Percentiles rank a stretch among this genome's conserved stretches.
Conservation (phyloP, 768 basidiomycete species). For the Psilocybe cubensis region DNA sequence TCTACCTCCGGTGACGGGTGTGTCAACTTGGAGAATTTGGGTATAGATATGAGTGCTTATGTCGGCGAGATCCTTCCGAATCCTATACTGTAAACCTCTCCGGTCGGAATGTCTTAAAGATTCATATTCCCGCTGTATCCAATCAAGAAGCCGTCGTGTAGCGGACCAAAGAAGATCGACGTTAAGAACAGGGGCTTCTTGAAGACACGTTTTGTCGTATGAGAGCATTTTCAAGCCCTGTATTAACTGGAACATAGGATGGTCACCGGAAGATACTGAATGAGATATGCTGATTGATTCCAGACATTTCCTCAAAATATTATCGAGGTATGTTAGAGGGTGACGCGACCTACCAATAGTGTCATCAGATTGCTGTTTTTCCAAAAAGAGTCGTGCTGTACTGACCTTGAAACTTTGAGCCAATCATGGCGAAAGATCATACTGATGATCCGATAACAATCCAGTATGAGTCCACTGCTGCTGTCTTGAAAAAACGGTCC, state of each 20-base stretch:
- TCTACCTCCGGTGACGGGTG: background rate
- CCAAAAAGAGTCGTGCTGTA: background rate
- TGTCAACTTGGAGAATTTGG: slow-evolving; percentile 14
- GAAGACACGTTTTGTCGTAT: slow-evolving; percentile 6
- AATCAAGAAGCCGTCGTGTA: slow-evolving; percentile 14
- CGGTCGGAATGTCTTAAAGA: background rate
- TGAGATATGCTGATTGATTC: background rate
- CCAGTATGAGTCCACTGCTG: slow-evolving; percentile 1
- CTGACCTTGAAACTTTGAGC: slow-evolving; percentile 12
- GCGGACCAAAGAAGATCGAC: slow-evolving; percentile 16
- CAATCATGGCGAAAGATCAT: slow-evolving; percentile 13
- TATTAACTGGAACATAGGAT: slow-evolving; percentile 6
- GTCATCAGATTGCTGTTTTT: background rate
- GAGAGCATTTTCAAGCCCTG: slow-evolving; percentile 2
- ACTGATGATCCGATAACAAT: slow-evolving; percentile 7
- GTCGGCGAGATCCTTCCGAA: background rate
- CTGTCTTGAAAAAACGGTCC: slow-evolving; percentile 5
- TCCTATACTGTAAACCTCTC: background rate
- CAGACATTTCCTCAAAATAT: slow-evolving; percentile 4
- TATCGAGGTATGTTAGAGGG: slow-evolving; percentile 9
- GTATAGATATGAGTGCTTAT: slow-evolving; percentile 13
- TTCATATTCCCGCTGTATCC: slow-evolving; percentile 12
- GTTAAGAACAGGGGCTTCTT: slow-evolving; percentile 5
- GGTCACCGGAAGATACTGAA: background rate
- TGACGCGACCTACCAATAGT: background rate